Conservation (phyloP, 2,329 filamentous ascomycete species). For the Colletotrichum agaves region DNA sequence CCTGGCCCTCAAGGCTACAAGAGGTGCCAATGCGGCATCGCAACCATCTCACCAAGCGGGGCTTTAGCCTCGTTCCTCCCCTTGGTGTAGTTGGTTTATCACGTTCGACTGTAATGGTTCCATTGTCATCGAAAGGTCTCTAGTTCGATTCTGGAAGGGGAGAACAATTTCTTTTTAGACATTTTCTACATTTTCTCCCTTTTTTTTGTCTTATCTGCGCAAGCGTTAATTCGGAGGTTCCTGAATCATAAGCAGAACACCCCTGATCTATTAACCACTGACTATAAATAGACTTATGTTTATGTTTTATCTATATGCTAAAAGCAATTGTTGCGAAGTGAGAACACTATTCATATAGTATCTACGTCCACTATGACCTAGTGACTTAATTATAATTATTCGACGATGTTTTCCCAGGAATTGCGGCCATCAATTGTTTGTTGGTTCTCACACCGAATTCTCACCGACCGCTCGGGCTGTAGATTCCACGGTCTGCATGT, state of each 20-base stretch:
- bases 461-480: background rate
- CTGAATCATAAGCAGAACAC: too few species aligned
- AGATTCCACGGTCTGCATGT: background rate
- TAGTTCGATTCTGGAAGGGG: constrained; percentile 33
- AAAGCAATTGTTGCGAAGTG: too few species aligned
- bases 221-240: background rate
- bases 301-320: too few species aligned
- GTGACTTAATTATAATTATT: too few species aligned
- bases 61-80: constrained; percentile 15
- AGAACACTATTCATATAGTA: too few species aligned
- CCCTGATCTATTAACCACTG: too few species aligned
- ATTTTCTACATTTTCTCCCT: background rate
- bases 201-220: background rate
- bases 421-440: too few species aligned
- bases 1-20: too few species aligned
- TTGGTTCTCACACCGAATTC: too few species aligned
- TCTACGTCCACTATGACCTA: too few species aligned
- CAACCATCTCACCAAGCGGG: constrained; percentile 5
- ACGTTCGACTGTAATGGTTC: constrained; percentile 37
- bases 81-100: constrained; percentile 38
- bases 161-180: background rate
- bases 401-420: too few species aligned
- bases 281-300: too few species aligned
- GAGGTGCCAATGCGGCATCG: fast-evolving
- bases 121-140: constrained; percentile 33